Conservation (phyloP, 306 rosid genomes). For the Fragaria ananassa region DNA sequence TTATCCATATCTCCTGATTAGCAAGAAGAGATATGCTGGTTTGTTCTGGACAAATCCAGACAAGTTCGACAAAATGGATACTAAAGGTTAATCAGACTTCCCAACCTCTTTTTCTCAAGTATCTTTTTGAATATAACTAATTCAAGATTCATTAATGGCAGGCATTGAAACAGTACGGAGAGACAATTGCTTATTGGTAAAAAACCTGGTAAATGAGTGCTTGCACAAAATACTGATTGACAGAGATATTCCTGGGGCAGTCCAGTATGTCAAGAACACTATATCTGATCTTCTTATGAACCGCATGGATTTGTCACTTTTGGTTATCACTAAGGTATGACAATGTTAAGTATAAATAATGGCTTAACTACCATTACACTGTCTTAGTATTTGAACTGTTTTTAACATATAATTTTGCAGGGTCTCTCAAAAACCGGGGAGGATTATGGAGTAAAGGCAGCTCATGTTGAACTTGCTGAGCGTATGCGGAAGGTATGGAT, state of each 20-base stretch:
- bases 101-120: constrained; percentile 1
- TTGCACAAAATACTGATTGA: constrained; percentile 83
- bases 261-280: constrained; percentile 83
- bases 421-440: constrained; percentile 97
- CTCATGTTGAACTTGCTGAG: constrained; percentile 98
- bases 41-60: constrained; percentile 80
- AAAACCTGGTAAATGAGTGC: constrained; percentile 90
- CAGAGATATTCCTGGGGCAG: constrained; percentile 89
- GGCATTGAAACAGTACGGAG: constrained; percentile 97
- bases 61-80: constrained; percentile 89
- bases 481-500: constrained; percentile 93
- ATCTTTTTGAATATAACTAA: constrained; percentile 4
- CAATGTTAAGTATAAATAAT: background rate
- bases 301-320: constrained; percentile 93
- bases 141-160: constrained; percentile 30
- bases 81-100: constrained; percentile 64
- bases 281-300: constrained; percentile 98
- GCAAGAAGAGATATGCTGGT: constrained; percentile 99
- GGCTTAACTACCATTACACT: constrained; percentile 5
- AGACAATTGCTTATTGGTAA: constrained; percentile 95
- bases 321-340: constrained; percentile 90
- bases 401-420: constrained; percentile 33
- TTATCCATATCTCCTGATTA: constrained; percentile 86
- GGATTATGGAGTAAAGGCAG: constrained; percentile 93
- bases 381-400: background rate